Evolutionary conservation across 352 stramenopile genomes (phyloP), one percentile per base, ranked within the genome.

Genomic region (Peronospora farinosa): DNA sequence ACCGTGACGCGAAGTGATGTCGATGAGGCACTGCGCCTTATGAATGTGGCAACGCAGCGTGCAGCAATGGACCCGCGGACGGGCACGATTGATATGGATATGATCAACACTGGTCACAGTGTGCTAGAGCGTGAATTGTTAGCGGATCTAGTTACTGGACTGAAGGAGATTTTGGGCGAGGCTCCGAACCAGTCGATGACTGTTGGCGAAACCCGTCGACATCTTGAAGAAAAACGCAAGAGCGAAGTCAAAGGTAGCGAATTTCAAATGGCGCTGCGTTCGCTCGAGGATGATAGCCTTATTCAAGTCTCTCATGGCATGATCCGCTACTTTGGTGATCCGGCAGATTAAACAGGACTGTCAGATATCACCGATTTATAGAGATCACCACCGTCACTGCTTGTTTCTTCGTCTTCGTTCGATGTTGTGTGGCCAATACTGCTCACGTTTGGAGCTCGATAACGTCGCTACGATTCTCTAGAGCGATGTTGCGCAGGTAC

Each of bases 31-130:
- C 73, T 98, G 10, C 77, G 96, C 13, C 80, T 99, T 9, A 98
- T 99, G 92, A 97, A 96, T 50, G 89, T 97, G 39, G 96, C 96
- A 6, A 99, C 96, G 9, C 95, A 98, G 67, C 87, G 84, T 32
- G 92, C 97, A 7, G 96, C 97, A 10, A 99, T 97, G 58, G 97
- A 99, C 62, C 96, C 96, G 27, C 72, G 91, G 36, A 99, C 97
- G 1, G 97, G 97, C 30, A 93, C 90, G n/a, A 99, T 99, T 63
- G 96, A 99, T 69, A 99, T 99, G 96, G 96, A 99, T 66, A 97
- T 98, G 89, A 98, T 99, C 65, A 95, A 95, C 43, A 98, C 95
- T 5, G 95, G 95, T 16, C 77, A 95, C 55, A 94, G 81, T 47
- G 86, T 83, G 31, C 69, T 87, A 7, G 94, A 98, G 61, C 84